Base-by-base conservation (phyloP, 805 yeast genomes). In the Tetrapisispora pingtungensis region DNA sequence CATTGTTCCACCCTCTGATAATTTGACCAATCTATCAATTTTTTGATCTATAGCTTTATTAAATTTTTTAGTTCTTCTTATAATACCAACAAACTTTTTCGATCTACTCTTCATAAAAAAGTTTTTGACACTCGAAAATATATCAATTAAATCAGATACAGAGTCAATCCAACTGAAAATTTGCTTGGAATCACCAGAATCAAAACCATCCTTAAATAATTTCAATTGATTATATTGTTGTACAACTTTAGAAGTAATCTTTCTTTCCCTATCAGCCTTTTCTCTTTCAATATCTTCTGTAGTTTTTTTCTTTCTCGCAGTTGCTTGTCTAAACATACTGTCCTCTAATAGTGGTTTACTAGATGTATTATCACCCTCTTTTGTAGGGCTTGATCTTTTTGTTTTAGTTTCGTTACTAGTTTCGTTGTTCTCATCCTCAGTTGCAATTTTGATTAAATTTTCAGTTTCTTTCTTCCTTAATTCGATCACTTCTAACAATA, bases 101-200 rank as follows among this genome's bases (percentile, higher is more conserved):
- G 80, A 80, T 45, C 81, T 74, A 54, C 86, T 94, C 40, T 78
- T 73, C 1, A 89, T 84, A 56, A 85, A 89, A 51, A 93, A 85
- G 53, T 79, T 78, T 49, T 81, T 73, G 12, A 85, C 87, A 44
- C 80, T 75, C 22, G 84, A 77, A 58, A 93, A 89, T 47, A 84
- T 77, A 56, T 88, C 95, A 35, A 90, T 78, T 41, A 93, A 70
- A 51, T 84, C 95, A 2, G 85, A 75, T 0, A 90, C 96, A 5
- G 80, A 68, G 48, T 86, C 85, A 51, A 85, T 73, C 97, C 97
- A 93, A 1, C 85, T 75, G 7, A 73, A 69, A 2, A 78, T 73
- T 0, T 93, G 84, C n/a, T 77, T 78, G 14, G 61, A 65, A 49
- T 80, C 81, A 3, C 73, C 77, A 3, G 59, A 53, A 35, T 68